phyloP scores from a whole-genome alignment of 495 filamentous ascomycete species.

The Xylaria flabelliformis region DNA sequence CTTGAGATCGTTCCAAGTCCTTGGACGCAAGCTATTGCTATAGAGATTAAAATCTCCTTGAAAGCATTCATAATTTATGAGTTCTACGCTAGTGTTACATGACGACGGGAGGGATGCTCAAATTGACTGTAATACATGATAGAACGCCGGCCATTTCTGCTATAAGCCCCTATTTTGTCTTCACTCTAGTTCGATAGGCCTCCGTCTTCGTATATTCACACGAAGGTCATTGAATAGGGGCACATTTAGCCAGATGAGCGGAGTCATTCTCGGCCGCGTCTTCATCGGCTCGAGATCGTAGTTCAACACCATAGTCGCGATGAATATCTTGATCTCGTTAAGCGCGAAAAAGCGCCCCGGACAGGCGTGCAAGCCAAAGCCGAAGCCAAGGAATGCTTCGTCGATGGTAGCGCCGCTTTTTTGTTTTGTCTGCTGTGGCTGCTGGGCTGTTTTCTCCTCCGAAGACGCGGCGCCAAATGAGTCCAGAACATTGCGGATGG shows the following conservation, averaged over 20 bases:
- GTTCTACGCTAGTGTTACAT: too few species aligned
- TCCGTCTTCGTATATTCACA: too few species aligned
- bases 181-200: too few species aligned
- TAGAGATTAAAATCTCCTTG: too few species aligned
- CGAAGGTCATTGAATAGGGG: background rate
- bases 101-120: too few species aligned
- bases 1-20: too few species aligned
- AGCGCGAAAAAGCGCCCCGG: slow-evolving; percentile 50
- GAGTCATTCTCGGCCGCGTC: background rate
- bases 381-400: slow-evolving; percentile 40
- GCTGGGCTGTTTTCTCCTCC: background rate
- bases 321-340: slow-evolving; percentile 47
- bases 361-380: slow-evolving; percentile 40
- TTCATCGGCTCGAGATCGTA: slow-evolving; percentile 38
- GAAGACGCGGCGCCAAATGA: background rate
- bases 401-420: slow-evolving; percentile 38
- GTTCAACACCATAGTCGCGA: slow-evolving; percentile 43
- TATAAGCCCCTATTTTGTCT: too few species aligned
- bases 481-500: background rate
- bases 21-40: too few species aligned
- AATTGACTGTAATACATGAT: too few species aligned
- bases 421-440: slow-evolving; percentile 29
- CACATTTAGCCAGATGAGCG: background rate
- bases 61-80: too few species aligned
- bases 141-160: too few species aligned